Evolutionary conservation across 495 filamentous ascomycete species (phyloP).

Genomic region (Neurospora tetrasperma): DNA sequence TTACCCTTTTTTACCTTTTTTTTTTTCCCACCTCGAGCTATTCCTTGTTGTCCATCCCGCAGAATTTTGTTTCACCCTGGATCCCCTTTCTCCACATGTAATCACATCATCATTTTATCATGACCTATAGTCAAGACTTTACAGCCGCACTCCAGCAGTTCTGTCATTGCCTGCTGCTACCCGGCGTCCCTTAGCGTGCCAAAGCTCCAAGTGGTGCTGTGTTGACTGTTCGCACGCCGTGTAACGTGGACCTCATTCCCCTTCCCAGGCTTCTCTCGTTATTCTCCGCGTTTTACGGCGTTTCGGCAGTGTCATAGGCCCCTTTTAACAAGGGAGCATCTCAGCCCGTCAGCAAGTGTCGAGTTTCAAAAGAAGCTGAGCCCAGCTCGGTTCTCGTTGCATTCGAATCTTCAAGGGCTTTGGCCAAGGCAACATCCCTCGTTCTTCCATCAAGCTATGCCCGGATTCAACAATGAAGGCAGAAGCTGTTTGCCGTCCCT

Average conservation of each 20-base stretch:
- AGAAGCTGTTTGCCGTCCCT: not conserved
- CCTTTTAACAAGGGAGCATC: not conserved
- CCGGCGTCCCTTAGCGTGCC: not conserved
- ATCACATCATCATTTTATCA: not conserved
- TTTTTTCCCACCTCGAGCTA: not conserved
- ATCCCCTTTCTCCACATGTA: not conserved
- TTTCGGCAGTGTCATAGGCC: not conserved
- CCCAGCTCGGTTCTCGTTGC: not conserved
- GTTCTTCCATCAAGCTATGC: not conserved
- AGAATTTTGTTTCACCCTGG: not conserved
- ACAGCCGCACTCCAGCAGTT: not conserved
- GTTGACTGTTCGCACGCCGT: not conserved
- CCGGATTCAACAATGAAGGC: not conserved
- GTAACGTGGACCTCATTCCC: not conserved
- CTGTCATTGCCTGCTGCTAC: not conserved
- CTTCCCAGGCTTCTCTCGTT: not conserved
- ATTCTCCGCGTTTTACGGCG: not conserved
- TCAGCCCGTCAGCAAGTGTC: not conserved
- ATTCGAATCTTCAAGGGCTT: not conserved
- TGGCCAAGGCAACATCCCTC: not conserved
- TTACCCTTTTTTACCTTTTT: too few species aligned
- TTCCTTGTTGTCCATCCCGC: not conserved
- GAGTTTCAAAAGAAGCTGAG: not conserved
- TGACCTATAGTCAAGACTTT: not conserved
- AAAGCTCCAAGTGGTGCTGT: not conserved